phyloP scores from a whole-genome alignment of 2,329 filamentous ascomycete genomes.

The Colletotrichum viniferum region DNA sequence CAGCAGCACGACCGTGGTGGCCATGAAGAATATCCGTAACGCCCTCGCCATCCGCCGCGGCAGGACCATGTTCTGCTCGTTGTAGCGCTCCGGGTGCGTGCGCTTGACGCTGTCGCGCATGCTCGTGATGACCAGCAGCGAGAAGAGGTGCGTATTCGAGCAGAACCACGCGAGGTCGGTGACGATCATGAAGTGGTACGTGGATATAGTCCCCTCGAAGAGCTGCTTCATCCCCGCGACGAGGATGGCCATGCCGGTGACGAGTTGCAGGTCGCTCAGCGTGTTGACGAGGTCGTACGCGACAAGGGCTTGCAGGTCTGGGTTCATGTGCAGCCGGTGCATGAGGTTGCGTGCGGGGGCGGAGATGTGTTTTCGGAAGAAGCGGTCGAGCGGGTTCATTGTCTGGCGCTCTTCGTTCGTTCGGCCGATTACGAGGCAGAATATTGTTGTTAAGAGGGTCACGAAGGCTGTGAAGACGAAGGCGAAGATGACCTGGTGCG shows the following conservation, averaged over 20 bases:
- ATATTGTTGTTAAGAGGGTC: background rate
- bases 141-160: slow-evolving; percentile 24
- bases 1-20: background rate
- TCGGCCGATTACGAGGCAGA: background rate
- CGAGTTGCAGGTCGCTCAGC: slow-evolving; percentile 28
- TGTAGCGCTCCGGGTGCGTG: background rate
- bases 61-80: background rate
- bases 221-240: slow-evolving; percentile 21
- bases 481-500: background rate
- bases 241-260: slow-evolving; percentile 25
- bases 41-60: background rate
- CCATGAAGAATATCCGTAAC: background rate
- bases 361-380: background rate
- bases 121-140: slow-evolving; percentile 19
- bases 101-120: slow-evolving; percentile 15
- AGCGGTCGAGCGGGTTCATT: slow-evolving; percentile 7
- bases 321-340: background rate
- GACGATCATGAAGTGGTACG: slow-evolving; percentile 28
- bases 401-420: background rate
- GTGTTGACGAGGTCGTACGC: slow-evolving; percentile 24
- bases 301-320: background rate
- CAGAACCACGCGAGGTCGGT: slow-evolving; percentile 29
- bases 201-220: slow-evolving; percentile 19
- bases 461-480: background rate
- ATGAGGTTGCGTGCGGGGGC: background rate